Evolutionary conservation across 1,139 yeast genomes (phyloP).

Genomic region (Eremothecium coryli): DNA sequence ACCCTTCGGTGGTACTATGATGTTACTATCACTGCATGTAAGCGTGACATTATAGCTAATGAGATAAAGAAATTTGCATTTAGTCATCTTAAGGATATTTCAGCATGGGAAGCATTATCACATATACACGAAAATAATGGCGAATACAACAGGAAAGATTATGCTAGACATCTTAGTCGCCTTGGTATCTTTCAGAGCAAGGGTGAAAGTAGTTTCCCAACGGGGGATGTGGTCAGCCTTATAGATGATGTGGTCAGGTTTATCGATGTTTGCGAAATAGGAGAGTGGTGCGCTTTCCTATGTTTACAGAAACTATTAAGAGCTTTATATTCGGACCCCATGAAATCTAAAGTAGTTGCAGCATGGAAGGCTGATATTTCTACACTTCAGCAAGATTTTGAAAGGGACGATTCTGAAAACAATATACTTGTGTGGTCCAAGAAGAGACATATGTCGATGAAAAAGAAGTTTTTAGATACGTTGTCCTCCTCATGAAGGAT

Average conservation of each 20-base stretch:
- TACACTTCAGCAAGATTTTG: too few relatives aligned
- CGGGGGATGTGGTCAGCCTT: background rate
- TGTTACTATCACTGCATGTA: conserved; percentile 2
- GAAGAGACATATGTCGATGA: background rate
- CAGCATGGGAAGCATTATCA: conserved; percentile 35
- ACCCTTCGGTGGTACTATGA: conserved; percentile 32
- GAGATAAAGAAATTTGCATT: conserved; percentile 30
- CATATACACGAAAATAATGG: background rate
- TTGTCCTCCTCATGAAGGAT: too few relatives aligned
- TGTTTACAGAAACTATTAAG: conserved; percentile 14
- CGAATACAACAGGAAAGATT: conserved; percentile 1
- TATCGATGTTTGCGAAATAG: conserved; percentile 13
- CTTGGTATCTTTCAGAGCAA: background rate
- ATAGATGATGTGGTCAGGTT: conserved; percentile 8
- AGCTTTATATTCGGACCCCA: too few relatives aligned
- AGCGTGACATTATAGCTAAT: conserved; percentile 2
- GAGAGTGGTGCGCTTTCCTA: conserved; percentile 23
- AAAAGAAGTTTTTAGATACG: background rate
- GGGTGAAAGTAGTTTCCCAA: background rate
- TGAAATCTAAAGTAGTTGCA: too few relatives aligned
- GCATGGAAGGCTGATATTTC: too few relatives aligned
- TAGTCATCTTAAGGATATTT: conserved; percentile 34
- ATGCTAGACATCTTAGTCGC: conserved; percentile 3
- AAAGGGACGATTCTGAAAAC: too few relatives aligned
- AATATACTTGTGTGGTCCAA: background rate